A percentile compares a stretch with the other conserved stretches of the same genome.
These are phyloP conservation scores for Arbutus unedo DNA, from an alignment of 148 eudicot species.

Conservation along the genomic window DNA sequence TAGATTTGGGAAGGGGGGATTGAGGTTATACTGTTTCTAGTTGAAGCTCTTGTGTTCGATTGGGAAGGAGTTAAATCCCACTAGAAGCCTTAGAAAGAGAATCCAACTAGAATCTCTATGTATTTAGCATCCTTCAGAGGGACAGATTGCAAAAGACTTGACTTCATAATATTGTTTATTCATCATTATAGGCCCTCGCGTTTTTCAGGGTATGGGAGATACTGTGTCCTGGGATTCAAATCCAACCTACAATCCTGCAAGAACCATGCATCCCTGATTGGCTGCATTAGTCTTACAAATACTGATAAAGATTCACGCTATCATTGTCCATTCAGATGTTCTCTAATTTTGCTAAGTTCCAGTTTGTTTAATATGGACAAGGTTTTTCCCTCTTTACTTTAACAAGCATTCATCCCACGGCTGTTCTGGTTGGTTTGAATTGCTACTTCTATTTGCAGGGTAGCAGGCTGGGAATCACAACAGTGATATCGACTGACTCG, in stretches of 20 bases:
- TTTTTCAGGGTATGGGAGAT: neutral
- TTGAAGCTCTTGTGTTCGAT: neutral
- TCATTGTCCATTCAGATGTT: neutral
- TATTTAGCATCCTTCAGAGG: neutral
- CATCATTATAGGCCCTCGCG: neutral
- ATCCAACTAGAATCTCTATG: neutral
- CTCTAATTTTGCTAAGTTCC: neutral
- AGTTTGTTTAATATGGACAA: neutral
- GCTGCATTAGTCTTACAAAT: neutral
- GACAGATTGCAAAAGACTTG: neutral
- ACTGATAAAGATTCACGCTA: neutral
- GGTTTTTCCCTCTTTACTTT: neutral
- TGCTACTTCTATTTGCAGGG: conserved; percentile 44
- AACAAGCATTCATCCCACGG: neutral
- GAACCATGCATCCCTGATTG: neutral
- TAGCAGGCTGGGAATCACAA: conserved; percentile 90
- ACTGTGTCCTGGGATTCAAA: neutral
- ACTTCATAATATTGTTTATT: neutral
- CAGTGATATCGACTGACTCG: conserved; percentile 94
- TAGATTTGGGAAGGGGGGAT: neutral
- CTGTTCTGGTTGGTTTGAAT: neutral
- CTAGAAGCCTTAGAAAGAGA: neutral
- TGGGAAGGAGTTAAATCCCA: neutral
- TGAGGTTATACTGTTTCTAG: neutral
- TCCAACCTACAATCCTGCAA: neutral